A percentile compares a stretch with the other conserved stretches of the same genome.
These are phyloP conservation scores for Boletus subparvulus DNA, from an alignment of 768 basidiomycete species.

Conservation along the genomic window DNA sequence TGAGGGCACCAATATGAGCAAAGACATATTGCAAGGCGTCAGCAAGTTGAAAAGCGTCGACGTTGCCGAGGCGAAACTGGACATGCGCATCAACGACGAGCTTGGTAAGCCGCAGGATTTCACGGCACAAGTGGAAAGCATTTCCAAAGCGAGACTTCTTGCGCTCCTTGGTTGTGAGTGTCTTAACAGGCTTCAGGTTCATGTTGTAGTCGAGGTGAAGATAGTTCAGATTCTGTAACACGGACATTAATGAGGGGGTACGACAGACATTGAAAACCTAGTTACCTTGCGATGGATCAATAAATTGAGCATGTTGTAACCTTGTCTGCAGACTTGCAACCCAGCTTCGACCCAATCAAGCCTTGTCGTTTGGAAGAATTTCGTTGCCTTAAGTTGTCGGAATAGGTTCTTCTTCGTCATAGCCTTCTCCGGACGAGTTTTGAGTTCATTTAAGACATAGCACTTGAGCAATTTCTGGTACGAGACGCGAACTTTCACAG, in stretches of 20 bases:
- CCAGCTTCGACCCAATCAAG: conserved; percentile 99
- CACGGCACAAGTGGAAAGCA: conserved; percentile 96
- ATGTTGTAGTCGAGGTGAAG: conserved; percentile 97
- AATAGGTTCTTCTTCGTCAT: conserved; percentile 99
- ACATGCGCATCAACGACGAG: conserved; percentile 99
- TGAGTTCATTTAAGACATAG: conserved; percentile 92
- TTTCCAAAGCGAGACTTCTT: conserved; percentile 99
- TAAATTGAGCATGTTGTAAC: conserved; percentile 99
- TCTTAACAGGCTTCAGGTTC: conserved; percentile 98
- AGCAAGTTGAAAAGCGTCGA: conserved; percentile 98
- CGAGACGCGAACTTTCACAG: conserved; percentile 97
- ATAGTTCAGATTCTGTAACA: conserved; percentile 77
- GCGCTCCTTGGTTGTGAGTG: conserved; percentile 97
- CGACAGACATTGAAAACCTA: background rate
- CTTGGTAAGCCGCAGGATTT: conserved; percentile 96
- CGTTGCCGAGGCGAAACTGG: conserved; percentile 96
- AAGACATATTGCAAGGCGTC: conserved; percentile 99
- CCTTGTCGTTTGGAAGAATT: conserved; percentile 98
- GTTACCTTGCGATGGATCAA: conserved; percentile 95
- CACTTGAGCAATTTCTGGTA: conserved; percentile 98
- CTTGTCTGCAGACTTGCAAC: conserved; percentile 96
- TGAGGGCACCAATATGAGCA: conserved; percentile 94
- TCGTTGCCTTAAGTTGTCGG: conserved; percentile 94
- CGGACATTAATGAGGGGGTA: background rate
- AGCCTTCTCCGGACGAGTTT: conserved; percentile 86